Evolutionary conservation across 768 basidiomycete genomes (phyloP).

Genomic region (Boletus pseudopeckii): DNA sequence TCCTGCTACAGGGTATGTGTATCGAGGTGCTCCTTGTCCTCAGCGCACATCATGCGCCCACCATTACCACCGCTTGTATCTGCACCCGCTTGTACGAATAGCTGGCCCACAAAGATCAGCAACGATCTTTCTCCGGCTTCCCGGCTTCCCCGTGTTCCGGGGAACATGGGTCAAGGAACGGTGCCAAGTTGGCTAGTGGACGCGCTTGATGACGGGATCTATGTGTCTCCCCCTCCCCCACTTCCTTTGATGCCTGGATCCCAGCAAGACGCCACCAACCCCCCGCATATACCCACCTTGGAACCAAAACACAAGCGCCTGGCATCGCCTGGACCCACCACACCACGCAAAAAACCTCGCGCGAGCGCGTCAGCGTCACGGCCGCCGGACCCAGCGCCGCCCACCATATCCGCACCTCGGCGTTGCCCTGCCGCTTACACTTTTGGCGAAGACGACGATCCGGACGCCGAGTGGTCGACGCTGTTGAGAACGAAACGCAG

Average conservation of each 20-base stretch:
- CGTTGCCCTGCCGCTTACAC: constrained; percentile 13
- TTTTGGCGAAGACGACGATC: constrained; percentile 20
- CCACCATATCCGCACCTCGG: neutral
- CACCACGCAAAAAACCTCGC: constrained; percentile 1
- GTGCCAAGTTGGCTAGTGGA: constrained; percentile 7
- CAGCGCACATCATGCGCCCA: constrained; percentile 2
- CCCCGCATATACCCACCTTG: constrained; percentile 6
- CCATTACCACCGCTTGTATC: neutral
- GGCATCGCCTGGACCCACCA: neutral
- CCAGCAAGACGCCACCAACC: neutral
- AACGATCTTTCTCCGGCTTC: neutral
- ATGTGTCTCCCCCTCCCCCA: neutral
- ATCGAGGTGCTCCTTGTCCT: constrained; percentile 3
- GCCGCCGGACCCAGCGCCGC: neutral
- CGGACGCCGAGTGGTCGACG: constrained; percentile 22
- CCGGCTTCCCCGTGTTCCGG: neutral
- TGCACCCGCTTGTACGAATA: neutral
- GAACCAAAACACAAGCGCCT: constrained; percentile 4
- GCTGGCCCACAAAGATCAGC: neutral
- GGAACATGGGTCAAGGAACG: neutral
- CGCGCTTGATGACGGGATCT: neutral
- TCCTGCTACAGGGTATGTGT: constrained; percentile 2
- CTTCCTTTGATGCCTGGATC: neutral
- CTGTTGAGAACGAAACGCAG: neutral
- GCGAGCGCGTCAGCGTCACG: neutral